Conservation (phyloP, 2,329 filamentous ascomycete genomes). For the Colletotrichum musae region DNA sequence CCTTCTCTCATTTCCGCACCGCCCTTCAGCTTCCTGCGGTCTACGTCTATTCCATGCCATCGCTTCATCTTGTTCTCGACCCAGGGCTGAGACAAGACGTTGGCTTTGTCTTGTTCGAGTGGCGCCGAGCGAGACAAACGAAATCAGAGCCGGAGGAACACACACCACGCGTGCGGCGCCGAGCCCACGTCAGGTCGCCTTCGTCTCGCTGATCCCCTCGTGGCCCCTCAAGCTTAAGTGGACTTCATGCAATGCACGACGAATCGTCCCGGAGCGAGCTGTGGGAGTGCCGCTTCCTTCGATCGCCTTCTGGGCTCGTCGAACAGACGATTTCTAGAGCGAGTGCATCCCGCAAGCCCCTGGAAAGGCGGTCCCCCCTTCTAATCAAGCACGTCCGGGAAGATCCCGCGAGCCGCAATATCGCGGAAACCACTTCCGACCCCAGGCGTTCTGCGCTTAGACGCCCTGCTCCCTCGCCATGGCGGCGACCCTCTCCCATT, state of each 20-base stretch:
- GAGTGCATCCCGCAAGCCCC: not conserved
- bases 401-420: conserved; percentile 32
- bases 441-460: conserved; percentile 42
- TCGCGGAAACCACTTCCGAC: conserved; percentile 29
- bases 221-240: conserved; percentile 32
- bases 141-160: not conserved
- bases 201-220: conserved; percentile 1
- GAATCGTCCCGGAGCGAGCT: conserved; percentile 3
- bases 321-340: conserved; percentile 4
- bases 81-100: conserved; percentile 20
- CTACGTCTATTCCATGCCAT: not conserved
- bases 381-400: conserved; percentile 5
- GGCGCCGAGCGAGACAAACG: conserved; percentile 12
- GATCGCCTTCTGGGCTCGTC: not conserved
- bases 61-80: not conserved
- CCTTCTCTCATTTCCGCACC: conserved; percentile 27
- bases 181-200: not conserved
- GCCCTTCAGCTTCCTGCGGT: conserved; percentile 3
- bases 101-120: conserved; percentile 17
- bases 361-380: conserved; percentile 8
- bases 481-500: not conserved
- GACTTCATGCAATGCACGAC: conserved; percentile 36
- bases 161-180: not conserved
- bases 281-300: not conserved
- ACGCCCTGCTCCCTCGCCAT: conserved; percentile 54